phyloP scores from a whole-genome alignment of 2,329 filamentous ascomycete species.

The Knoxdaviesia capensis region DNA sequence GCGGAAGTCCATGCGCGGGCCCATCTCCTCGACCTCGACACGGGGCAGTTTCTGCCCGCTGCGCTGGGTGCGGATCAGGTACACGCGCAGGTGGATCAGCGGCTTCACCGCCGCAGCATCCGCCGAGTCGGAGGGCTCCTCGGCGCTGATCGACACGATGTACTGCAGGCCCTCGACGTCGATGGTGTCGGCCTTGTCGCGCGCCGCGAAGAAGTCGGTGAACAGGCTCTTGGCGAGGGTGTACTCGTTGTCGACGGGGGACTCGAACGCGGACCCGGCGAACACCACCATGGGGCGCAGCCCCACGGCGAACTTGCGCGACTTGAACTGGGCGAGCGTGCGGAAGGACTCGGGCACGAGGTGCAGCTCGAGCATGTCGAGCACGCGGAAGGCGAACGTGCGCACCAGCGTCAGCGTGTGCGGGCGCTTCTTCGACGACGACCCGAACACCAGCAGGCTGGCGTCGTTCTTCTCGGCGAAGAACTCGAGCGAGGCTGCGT shows the following conservation, averaged over 20 bases:
- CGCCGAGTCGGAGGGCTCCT: slow-evolving; percentile 30
- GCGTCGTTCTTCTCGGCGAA: slow-evolving; percentile 94
- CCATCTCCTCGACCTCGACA: slow-evolving; percentile 89
- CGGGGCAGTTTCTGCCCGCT: slow-evolving; percentile 73
- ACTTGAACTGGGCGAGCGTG: slow-evolving; percentile 55
- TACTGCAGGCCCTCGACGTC: slow-evolving; percentile 94
- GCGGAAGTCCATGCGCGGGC: slow-evolving; percentile 79
- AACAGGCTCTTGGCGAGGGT: slow-evolving; percentile 75
- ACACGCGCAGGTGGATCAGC: slow-evolving; percentile 51
- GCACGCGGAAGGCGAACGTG: slow-evolving; percentile 66
- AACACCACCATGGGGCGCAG: slow-evolving; percentile 85
- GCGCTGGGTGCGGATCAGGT: slow-evolving; percentile 70
- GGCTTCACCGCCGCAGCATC: slow-evolving; percentile 28
- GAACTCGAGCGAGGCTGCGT: slow-evolving; percentile 74
- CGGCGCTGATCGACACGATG: slow-evolving; percentile 61
- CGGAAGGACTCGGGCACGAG: slow-evolving; percentile 58
- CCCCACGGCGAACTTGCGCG: slow-evolving; percentile 55
- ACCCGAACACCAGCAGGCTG: slow-evolving; percentile 65
- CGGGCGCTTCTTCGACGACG: slow-evolving; percentile 84
- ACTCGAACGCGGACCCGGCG: slow-evolving; percentile 72
- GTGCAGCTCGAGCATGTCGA: slow-evolving; percentile 88
- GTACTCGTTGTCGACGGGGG: slow-evolving; percentile 58
- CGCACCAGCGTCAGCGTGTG: slow-evolving; percentile 70
- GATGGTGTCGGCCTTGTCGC: slow-evolving; percentile 52
- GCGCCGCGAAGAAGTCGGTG: slow-evolving; percentile 78